Evolutionary conservation across 164 flowering plant species (phyloP), one percentile per base, ranked within the genome.

Genomic region (grape (Vitis vinifera)): DNA sequence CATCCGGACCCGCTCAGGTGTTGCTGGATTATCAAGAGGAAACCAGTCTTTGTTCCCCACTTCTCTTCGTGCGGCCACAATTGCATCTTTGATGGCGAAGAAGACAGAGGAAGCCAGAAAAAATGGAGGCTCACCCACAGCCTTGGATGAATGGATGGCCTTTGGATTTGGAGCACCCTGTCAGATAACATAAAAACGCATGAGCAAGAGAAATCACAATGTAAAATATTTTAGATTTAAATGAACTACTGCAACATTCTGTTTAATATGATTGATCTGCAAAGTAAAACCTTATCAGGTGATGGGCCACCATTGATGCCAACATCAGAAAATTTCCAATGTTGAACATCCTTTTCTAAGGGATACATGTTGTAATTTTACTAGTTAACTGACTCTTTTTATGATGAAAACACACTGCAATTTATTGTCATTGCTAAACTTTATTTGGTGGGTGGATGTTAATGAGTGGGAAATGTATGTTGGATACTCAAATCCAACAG

Each of bases 51-150:
- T 66, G 67, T 17, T 68, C 15, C 97, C 97, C 2, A 68, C 78
- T 72, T 93, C 99, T 4, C 83, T 81, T 83, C 99, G 88, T 23
- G 97, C 98, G 60, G 95, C 94, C 55, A 62, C 65, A 51, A 95
- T 88, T 13, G 98, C 99, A 72, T 95, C 97, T 72, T 95, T 95
- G 73, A 95, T 93, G 64, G 95, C 99, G 59, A 95, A 95, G 62
- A 95, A 89, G 49, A 87, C 97, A 10, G 97, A 52, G 31, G 98
- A 88, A 8, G 98, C 99, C 62, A 95, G 87, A 66, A 95, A 95
- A 70, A 95, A 95, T 14, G 99, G 99, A 63, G 98, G 98, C 74
- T 96, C 99, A 6, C 99, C 99, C 0, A 93, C 98, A 16, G 98
- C 99, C 82, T 96, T 96, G 1, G 97, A 93, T 51, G 98, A 96